phyloP scores from a whole-genome alignment of 106 monocot genomes.

The Dioscorea zingiberensis region DNA sequence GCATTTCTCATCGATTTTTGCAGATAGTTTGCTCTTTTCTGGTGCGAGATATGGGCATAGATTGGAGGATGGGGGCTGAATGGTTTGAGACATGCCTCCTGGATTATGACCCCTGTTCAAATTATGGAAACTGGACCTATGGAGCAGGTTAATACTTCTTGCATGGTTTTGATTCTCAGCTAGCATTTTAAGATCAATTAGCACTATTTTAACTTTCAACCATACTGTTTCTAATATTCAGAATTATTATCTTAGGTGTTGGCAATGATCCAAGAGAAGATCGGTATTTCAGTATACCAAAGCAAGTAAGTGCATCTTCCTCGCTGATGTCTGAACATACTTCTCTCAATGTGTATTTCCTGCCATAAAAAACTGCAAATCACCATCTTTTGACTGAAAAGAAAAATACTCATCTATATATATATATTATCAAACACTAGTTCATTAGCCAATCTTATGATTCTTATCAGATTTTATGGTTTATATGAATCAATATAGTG shows the following conservation, averaged over 20 bases:
- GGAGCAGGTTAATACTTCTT: conserved; percentile 69
- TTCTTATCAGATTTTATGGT: too few relatives aligned
- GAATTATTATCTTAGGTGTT: conserved; percentile 35
- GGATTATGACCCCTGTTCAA: conserved; percentile 94
- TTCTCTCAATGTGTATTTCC: neutral
- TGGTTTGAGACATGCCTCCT: conserved; percentile 92
- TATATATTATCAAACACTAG: too few relatives aligned
- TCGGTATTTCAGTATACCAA: conserved; percentile 92
- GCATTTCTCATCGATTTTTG: conserved; percentile 4
- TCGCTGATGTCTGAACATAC: too few relatives aligned
- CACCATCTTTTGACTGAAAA: too few relatives aligned
- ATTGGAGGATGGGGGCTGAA: conserved; percentile 96
- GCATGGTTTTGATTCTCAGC: too few relatives aligned
- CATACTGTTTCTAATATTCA: neutral
- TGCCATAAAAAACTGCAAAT: too few relatives aligned
- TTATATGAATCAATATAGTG: too few relatives aligned
- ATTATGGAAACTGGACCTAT: conserved; percentile 98
- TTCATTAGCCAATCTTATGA: too few relatives aligned
- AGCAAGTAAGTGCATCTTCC: conserved; percentile 55
- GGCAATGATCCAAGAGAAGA: conserved; percentile 97
- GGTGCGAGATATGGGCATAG: conserved; percentile 88
- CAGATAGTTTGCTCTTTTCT: conserved; percentile 98
- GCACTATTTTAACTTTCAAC: neutral
- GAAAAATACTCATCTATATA: too few relatives aligned
- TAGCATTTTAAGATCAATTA: too few relatives aligned